These are phyloP conservation scores for Paramecium sexaurelia DNA, from an alignment of 73 alveolate species.

Conservation along the genomic window DNA sequence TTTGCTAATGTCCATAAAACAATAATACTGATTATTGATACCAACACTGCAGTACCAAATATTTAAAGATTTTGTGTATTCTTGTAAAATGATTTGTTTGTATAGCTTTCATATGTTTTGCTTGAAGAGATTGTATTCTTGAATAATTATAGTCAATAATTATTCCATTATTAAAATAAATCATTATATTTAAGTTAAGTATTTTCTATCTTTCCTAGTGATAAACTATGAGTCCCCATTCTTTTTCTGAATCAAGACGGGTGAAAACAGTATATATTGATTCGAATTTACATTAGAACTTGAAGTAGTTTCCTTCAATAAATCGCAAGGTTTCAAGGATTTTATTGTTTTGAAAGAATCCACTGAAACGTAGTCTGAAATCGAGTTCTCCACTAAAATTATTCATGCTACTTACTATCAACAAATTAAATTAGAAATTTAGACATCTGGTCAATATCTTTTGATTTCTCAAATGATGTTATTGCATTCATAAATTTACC, in stretches of 20 bases:
- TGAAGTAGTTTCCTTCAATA: background rate
- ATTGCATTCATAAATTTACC: background rate
- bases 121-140: background rate
- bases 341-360: conserved; percentile 22
- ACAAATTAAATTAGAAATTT: background rate
- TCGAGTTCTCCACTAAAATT: background rate
- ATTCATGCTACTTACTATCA: background rate
- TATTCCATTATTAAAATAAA: background rate
- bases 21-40: background rate
- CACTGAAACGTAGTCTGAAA: conserved; percentile 14
- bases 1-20: background rate
- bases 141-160: background rate
- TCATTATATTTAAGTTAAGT: background rate
- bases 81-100: background rate
- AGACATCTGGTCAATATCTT: background rate
- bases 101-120: background rate
- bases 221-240: background rate
- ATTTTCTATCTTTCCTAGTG: background rate
- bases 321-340: background rate
- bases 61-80: background rate
- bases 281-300: background rate
- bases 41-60: background rate
- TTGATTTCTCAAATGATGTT: background rate
- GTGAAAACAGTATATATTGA: background rate
- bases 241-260: background rate